Evolutionary conservation across 306 rosid genomes (phyloP), one percentile per base, ranked within the genome.

Genomic region (Argentina anserina): DNA sequence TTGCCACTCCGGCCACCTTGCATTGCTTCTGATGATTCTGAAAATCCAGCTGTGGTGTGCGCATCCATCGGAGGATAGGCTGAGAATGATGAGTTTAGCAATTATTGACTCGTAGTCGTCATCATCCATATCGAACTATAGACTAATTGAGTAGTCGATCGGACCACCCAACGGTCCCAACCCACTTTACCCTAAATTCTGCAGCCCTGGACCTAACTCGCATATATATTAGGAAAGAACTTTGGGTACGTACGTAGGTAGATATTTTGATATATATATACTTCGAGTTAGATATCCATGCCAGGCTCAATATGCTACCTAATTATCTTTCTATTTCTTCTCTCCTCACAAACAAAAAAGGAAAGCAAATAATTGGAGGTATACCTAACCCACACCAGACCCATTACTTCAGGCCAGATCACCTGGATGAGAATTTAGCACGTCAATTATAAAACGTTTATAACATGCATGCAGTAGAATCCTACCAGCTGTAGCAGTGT

Each of bases 1-100:
- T 81, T 87, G 68, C 86, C 86, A 39, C 86, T 70, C 53, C 85
- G 81, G 46, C 82, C 79, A 37, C 77, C 81, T 45, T n/a, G n/a
- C n/a, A n/a, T n/a, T n/a, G n/a, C n/a, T n/a, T 87, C 86, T 0
- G 75, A 49, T 20, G 84, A 31, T 61, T 84, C 84, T 26, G 81
- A 25, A 75, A 21, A 71, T 17, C 82, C 86, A 1, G 78, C 56
- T 0, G 67, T 13, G 4, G 37, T 28, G 17, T 83, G 82, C 39
- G 53, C 34, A 21, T 84, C 88, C 33, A 43, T 39, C n/a, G 47
- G 47, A 42, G 47, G 50, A 4, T 45, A 3, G n/a, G 20, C 50
- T 4, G 20, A 45, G 20, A 45, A 14, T 14, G 5, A 45, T n/a
- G n/a, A n/a, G n/a, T 14, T 45, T 45, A 45, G n/a, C 50, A 45